Evolutionary conservation across 2,329 filamentous ascomycete species (phyloP), one percentile per base, ranked within the genome.

Genomic region (Neonectria faginata): DNA sequence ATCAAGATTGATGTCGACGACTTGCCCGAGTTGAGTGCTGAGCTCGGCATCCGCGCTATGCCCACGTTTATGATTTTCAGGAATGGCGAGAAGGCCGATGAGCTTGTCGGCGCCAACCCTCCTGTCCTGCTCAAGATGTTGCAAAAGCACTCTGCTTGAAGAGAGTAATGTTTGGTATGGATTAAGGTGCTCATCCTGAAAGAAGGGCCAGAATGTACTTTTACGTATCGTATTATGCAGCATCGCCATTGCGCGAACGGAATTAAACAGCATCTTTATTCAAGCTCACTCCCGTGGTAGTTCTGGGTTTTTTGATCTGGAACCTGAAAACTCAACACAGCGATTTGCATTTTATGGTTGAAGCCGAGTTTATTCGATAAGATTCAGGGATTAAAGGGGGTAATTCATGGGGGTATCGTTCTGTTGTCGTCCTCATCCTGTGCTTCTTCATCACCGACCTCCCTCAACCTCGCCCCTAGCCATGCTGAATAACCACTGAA

Each of bases 1-100:
- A 89, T 89, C 86, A 96, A 97, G 87, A 84, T 97, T 77, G 94
- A 98, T 79, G 94, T 97, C 74, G 94, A 97, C 79, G 85, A 93
- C 69, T 83, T 95, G 44, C 84, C 89, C 70, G 89, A 92, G 1
- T 86, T 97, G 54, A 89, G 92, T 33, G 86, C 90, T 74, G 89
- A 96, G 77, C 89, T 96, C 68, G 88, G 88, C 69, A 88, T 98
- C 79, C 89, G 92, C 73, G 94, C 94, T 78, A 97, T 98, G 94
- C 94, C 95, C 60, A 97, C 93, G 29, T 97, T 98, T 83, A 76
- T 92, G 61, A 79, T 97, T 76, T 97, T 94, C 88, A 92, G 93
- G 86, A 80, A 90, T 72, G 93, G 92, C 70, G 79, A 92, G 79
- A 91, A 92, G 84, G 80, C 89, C 39, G 84, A 81, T 47, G 90